Evolutionary conservation across 371 early-diverging fungal species (phyloP), one percentile per base, ranked within the genome.

Genomic region (Furculomyces boomerangus): DNA sequence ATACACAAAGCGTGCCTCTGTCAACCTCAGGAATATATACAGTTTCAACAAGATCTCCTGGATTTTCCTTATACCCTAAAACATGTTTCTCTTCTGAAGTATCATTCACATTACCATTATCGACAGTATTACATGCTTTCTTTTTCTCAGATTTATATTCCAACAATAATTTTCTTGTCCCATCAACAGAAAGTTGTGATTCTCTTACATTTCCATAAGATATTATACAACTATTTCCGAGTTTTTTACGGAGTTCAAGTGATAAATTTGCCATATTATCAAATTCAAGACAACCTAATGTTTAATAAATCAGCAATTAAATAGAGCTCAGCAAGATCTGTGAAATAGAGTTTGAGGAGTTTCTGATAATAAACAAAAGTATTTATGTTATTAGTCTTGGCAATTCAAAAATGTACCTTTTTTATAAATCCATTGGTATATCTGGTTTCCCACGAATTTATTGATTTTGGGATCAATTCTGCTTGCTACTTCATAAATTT

Each of bases 1-100:
- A 84, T 13, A 93, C 79, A 57, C 93, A 93, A 24, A 90, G 72
- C 1, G 93, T 93, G 0, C 83, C 79, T 52, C 90, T 66, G 44
- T 69, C 61, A 1, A 55, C 56, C 35, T 81, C 81, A 0, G 86
- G 84, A 41, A 85, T 85, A 43, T 79, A 70, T 5, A 85, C 84
- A 1, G 81, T 72, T 56, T 68, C 68, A 13, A 66, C 66, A 45
- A 49, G 18, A 5, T 22, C 30, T 2, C 13, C 8, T 3, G 50
- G 27, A 7, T 8, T 27, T 27, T 7, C 13, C 5, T 18, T 49
- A 8, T 7, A 10, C n/a, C 22, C 22, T 24, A 27, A 20, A 27
- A 24, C 20, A 45, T 45, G 24, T 24, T 3, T 30, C 3, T 2
- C 22, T 13, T 7, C 46, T 8, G 5, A 7, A 8, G 27, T 45